Conservation (phyloP, 352 stramenopile genomes). For the Globisporangium okanoganense region DNA sequence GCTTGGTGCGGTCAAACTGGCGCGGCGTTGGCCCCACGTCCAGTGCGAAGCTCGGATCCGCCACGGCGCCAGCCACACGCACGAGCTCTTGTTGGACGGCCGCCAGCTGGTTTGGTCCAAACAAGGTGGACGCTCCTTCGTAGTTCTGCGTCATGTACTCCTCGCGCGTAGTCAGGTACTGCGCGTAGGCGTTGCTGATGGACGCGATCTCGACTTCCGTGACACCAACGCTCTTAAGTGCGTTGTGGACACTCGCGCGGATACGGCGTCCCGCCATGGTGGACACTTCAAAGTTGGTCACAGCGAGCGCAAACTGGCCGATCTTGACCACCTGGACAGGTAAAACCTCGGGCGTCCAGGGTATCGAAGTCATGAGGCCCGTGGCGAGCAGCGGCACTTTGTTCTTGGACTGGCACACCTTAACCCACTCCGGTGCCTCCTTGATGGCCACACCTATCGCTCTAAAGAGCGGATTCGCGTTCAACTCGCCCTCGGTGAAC, state of each 20-base stretch:
- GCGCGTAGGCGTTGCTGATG: slow-evolving; percentile 57
- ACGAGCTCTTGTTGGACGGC: slow-evolving; percentile 51
- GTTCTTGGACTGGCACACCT: too few species aligned
- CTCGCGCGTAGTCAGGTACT: slow-evolving; percentile 59
- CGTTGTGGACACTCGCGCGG: slow-evolving; percentile 23
- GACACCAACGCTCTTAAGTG: slow-evolving; percentile 21
- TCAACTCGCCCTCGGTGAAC: slow-evolving; percentile 33
- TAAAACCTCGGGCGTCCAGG: slow-evolving; percentile 47
- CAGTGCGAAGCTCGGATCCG: slow-evolving; percentile 17
- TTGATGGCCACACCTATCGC: too few species aligned
- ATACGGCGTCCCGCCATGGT: slow-evolving; percentile 60
- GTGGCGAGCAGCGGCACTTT: slow-evolving; percentile 37
- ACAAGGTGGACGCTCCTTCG: slow-evolving; percentile 68
- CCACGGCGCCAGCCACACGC: slow-evolving; percentile 33
- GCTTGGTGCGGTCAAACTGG: slow-evolving; percentile 36
- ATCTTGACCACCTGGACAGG: slow-evolving; percentile 53
- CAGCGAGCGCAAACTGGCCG: slow-evolving; percentile 45
- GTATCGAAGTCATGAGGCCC: slow-evolving; percentile 37
- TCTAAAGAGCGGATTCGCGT: slow-evolving; percentile 31
- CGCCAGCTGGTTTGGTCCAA: slow-evolving; percentile 57
- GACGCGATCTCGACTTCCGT: slow-evolving; percentile 46
- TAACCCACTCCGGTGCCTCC: slow-evolving; percentile 30
- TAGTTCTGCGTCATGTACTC: slow-evolving; percentile 68
- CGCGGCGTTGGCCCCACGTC: slow-evolving; percentile 30
- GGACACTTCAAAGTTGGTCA: slow-evolving; percentile 55